Base-by-base conservation (phyloP, 352 stramenopile genomes). In the Phytophthora melonis region DNA sequence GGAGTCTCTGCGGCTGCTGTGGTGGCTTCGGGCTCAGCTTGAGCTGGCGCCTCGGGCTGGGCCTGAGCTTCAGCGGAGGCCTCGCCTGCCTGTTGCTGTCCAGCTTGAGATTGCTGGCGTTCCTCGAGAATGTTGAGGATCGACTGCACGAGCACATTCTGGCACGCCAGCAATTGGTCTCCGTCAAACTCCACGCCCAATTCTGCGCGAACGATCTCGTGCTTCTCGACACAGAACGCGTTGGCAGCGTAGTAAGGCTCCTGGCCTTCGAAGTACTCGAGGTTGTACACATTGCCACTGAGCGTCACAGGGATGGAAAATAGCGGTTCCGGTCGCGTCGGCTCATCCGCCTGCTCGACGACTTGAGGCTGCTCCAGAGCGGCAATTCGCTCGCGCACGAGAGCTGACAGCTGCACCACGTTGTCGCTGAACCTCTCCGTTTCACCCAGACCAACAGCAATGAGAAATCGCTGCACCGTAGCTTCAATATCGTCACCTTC, bases 201-300 rank as follows among this genome's bases (percentile, higher is more conserved):
- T 65, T 92, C 80, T 3, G 70, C 68, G 21, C 81, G 81, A 32
- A 93, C 64, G 7, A 81, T 68, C 67, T 92, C 81, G 61, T 91
- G 73, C 71, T 92, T 92, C 70, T 92, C 84, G 23, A 88, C 77
- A 56, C 88, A 95, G 59, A 95, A 94, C 14, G 71, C 78, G 43
- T 91, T 92, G 23, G 87, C 85, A 19, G 81, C 85, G 63, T 75
- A 75, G 16, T 72, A 75, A 0, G 81, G 82, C 55, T 94, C 81
- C 45, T 95, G 80, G 5, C 83, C 81, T 52, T 81, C 75, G 54
- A 84, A 91, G 78, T 89, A 95, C 21, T 90, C 70, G 39, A 95
- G 77, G n/a, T 85, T 70, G 63, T 86, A 93, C 39, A 83, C 74
- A 0, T 71, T 69, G n/a, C 80, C 77, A 41, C 79, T 80, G 6